phyloP scores from a whole-genome alignment of 2,329 filamentous ascomycete species.

The Diaporthe amygdali region DNA sequence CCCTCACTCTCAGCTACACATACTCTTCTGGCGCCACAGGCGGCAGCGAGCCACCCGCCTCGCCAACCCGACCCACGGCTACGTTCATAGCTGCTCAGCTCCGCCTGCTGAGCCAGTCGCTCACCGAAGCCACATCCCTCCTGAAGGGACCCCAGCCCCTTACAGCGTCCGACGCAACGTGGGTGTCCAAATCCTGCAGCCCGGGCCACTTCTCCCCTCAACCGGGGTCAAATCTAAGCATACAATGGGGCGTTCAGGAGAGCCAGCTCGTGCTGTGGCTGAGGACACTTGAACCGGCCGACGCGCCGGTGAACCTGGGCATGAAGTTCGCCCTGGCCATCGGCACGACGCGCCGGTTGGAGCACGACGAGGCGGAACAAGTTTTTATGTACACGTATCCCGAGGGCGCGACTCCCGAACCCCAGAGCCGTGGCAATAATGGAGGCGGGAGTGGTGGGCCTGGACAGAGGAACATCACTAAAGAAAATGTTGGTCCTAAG shows the following conservation, averaged over 20 bases:
- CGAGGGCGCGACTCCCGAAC: conserved; percentile 1
- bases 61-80: conserved; percentile 43
- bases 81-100: conserved; percentile 61
- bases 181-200: conserved; percentile 50
- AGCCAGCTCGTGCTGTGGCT: conserved; percentile 73
- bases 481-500: background rate
- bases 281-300: conserved; percentile 72
- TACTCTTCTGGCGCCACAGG: conserved; percentile 67
- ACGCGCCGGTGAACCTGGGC: conserved; percentile 63
- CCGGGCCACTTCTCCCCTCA: conserved; percentile 49
- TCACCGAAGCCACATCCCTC: conserved; percentile 55
- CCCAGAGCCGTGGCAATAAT: conserved; percentile 2
- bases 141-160: conserved; percentile 58
- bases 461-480: background rate
- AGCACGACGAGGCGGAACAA: conserved; percentile 81
- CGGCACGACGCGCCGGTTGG: conserved; percentile 65
- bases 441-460: conserved; percentile 29
- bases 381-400: conserved; percentile 65
- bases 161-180: conserved; percentile 44
- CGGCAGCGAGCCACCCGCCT: conserved; percentile 59
- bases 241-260: conserved; percentile 74
- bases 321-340: conserved; percentile 75
- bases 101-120: conserved; percentile 58
- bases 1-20: conserved; percentile 68
- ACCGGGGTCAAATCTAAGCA: conserved; percentile 68